Evolutionary conservation across 371 early-diverging fungal species (phyloP).

Genomic region (Mortierella sp.): DNA sequence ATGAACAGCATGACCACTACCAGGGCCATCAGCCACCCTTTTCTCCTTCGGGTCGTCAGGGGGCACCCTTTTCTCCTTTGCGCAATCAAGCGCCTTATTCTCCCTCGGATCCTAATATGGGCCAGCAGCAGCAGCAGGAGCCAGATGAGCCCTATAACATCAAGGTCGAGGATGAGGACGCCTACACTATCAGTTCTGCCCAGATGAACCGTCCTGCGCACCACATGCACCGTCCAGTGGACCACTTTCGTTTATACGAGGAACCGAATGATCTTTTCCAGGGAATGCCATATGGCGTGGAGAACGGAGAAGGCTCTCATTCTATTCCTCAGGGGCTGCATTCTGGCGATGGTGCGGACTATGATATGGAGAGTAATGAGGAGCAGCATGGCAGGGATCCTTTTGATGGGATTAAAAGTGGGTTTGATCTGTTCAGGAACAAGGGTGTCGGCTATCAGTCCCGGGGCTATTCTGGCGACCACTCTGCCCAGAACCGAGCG

Average conservation of each 20-base stretch:
- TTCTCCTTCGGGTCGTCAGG: background rate
- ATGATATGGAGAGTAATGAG: background rate
- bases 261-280: slow-evolving; percentile 3
- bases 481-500: background rate
- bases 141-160: background rate
- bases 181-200: background rate
- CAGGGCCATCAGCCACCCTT: background rate
- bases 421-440: slow-evolving; percentile 1
- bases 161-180: slow-evolving; percentile 7
- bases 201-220: background rate
- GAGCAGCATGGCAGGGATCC: slow-evolving; percentile 2
- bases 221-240: slow-evolving; percentile 7
- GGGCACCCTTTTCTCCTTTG: background rate
- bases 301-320: background rate
- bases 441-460: slow-evolving; percentile 10
- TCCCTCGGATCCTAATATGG: background rate
- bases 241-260: slow-evolving; percentile 6
- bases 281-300: background rate
- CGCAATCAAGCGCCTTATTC: background rate
- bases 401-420: slow-evolving; percentile 7
- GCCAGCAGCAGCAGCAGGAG: background rate
- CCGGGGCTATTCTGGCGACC: background rate
- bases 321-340: background rate
- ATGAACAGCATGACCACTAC: background rate
- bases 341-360: background rate